Evolutionary conservation across 2,329 filamentous ascomycete species (phyloP).

Genomic region (Penicillium digitatum): DNA sequence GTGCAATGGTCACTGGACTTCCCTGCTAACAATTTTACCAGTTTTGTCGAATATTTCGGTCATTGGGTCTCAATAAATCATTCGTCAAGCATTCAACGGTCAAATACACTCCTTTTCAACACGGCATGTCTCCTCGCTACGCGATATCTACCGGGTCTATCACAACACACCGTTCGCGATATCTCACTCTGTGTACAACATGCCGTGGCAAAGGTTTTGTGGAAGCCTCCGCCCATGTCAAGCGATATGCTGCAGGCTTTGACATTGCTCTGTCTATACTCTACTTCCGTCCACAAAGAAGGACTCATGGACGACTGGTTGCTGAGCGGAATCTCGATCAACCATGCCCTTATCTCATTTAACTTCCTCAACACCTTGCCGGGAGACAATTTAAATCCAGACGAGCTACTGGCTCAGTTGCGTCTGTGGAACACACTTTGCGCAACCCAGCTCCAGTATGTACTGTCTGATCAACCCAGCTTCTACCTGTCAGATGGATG

Average conservation of each 20-base stretch:
- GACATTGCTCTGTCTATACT: slow-evolving; percentile 32
- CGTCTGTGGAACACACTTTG: slow-evolving; percentile 36
- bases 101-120: slow-evolving; percentile 33
- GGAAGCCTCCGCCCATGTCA: slow-evolving; percentile 30
- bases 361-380: slow-evolving; percentile 16
- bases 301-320: slow-evolving; percentile 36
- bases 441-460: slow-evolving; percentile 34
- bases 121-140: slow-evolving; percentile 34
- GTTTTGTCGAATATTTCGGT: slow-evolving; percentile 34
- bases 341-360: slow-evolving; percentile 30
- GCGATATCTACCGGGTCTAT: slow-evolving; percentile 33
- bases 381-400: slow-evolving; percentile 24
- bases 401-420: slow-evolving; percentile 30
- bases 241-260: slow-evolving; percentile 33
- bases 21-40: slow-evolving; percentile 9
- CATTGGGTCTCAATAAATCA: slow-evolving; percentile 32
- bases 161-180: slow-evolving; percentile 25
- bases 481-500: too few species aligned
- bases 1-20: not conserved
- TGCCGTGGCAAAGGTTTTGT: slow-evolving; percentile 28
- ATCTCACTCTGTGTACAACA: slow-evolving; percentile 34
- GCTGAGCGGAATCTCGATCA: slow-evolving; percentile 36
- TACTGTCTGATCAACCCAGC: not conserved
- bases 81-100: slow-evolving; percentile 28
- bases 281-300: slow-evolving; percentile 32